Percentiles rank a stretch among this genome's conserved stretches.
Evolutionary conservation across 1,284 basidiomycete genomes (phyloP).

Genomic region (Cryptococcus sp.): DNA sequence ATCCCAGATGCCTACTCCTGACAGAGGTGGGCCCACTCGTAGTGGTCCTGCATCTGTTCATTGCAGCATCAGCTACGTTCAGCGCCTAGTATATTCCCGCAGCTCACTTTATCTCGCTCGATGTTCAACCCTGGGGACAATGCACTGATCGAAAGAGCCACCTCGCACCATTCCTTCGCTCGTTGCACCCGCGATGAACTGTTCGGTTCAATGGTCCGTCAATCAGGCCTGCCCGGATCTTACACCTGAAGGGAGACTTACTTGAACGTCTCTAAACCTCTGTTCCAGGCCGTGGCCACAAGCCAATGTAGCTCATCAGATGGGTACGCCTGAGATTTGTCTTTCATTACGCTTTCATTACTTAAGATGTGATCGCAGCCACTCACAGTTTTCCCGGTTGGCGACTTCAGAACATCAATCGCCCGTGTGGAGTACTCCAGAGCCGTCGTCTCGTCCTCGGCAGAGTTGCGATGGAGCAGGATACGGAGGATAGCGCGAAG

Average conservation of each 20-base stretch:
- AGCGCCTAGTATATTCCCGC: too few relatives aligned
- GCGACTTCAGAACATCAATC: not conserved
- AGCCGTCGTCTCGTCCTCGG: not conserved
- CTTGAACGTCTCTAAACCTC: conserved; percentile 2
- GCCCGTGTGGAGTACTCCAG: not conserved
- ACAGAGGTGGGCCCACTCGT: too few relatives aligned
- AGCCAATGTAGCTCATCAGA: conserved; percentile 10
- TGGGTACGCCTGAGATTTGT: conserved; percentile 5
- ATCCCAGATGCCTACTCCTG: too few relatives aligned
- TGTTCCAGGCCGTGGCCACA: conserved; percentile 7
- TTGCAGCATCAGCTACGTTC: too few relatives aligned
- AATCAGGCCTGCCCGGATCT: too few relatives aligned
- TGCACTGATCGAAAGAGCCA: not conserved
- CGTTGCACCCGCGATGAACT: not conserved
- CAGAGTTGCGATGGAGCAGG: not conserved
- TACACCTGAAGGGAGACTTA: not conserved
- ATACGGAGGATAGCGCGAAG: conserved; percentile 3
- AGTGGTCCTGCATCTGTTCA: too few relatives aligned
- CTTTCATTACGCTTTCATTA: not conserved
- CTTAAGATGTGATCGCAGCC: not conserved
- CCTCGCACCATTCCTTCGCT: conserved; percentile 1
- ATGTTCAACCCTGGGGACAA: not conserved
- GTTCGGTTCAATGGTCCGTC: too few relatives aligned
- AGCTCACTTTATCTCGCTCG: not conserved
- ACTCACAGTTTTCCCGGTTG: not conserved